These are phyloP conservation scores for Casuarina equisetifolia DNA, from an alignment of 306 rosid genomes.

Conservation along the genomic window DNA sequence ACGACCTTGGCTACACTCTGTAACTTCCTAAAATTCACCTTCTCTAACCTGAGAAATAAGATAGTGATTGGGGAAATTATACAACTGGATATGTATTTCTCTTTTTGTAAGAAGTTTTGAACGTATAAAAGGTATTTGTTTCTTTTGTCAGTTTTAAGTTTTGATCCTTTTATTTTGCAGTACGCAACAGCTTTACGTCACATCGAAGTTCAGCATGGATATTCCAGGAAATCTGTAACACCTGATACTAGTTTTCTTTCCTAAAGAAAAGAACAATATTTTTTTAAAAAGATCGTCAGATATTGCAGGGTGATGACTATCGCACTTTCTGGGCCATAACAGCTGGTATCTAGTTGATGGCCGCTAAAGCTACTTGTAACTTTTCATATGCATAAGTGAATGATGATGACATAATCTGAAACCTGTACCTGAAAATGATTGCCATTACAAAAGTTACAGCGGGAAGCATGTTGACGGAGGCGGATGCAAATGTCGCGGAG, in stretches of 20 bases:
- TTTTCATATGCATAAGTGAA: constrained; percentile 23
- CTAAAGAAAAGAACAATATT: neutral
- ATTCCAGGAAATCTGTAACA: neutral
- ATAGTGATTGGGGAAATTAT: too few species aligned
- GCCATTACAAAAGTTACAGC: constrained; percentile 95
- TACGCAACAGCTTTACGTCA: neutral
- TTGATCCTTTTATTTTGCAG: neutral
- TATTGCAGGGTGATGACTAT: neutral
- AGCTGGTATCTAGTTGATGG: constrained; percentile 15
- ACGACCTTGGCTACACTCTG: constrained; percentile 78
- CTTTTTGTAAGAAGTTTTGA: neutral
- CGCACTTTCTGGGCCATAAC: neutral
- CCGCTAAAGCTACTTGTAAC: constrained; percentile 12
- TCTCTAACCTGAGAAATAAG: constrained; percentile 62
- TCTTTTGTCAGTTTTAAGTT: neutral
- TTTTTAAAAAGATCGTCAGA: neutral
- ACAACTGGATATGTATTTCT: too few species aligned
- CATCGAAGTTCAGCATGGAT: neutral
- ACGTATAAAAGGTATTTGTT: neutral
- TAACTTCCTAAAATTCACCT: constrained; percentile 58
- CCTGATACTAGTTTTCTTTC: neutral
- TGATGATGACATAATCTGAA: neutral
- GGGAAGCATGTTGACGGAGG: constrained; percentile 74
- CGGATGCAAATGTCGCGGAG: constrained; percentile 91
- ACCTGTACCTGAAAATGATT: constrained; percentile 72